Percentiles rank a stretch among this genome's conserved stretches.
phyloP scores from a whole-genome alignment of 2,329 filamentous ascomycete species.

The Cladosporium halotolerans region DNA sequence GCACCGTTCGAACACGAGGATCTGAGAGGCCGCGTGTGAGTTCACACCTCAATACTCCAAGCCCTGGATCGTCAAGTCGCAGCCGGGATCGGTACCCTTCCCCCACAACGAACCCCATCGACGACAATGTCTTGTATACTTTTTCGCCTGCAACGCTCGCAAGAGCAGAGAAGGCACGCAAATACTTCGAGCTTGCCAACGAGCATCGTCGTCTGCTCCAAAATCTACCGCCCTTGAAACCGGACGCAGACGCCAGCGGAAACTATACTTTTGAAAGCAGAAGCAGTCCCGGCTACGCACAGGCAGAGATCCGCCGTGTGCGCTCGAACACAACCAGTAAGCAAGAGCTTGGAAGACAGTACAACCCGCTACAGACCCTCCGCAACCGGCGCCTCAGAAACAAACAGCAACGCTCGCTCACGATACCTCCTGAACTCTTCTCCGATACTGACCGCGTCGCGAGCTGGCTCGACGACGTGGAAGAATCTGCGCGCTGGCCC shows the following conservation, averaged over 20 bases:
- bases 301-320: constrained; percentile 34
- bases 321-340: constrained; percentile 26
- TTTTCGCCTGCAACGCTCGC: constrained; percentile 76
- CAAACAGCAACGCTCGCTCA: constrained; percentile 66
- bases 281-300: constrained; percentile 36
- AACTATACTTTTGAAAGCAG: constrained; percentile 36
- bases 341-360: constrained; percentile 57
- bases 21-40: constrained; percentile 1
- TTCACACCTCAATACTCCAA: neutral
- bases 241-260: constrained; percentile 35
- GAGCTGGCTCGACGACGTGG: constrained; percentile 69
- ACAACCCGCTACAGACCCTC: constrained; percentile 89
- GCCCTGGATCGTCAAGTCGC: constrained; percentile 1
- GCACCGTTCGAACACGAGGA: constrained; percentile 25
- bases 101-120: neutral
- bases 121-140: constrained; percentile 51
- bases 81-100: neutral
- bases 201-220: constrained; percentile 79
- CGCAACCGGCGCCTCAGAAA: constrained; percentile 82
- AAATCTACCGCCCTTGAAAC: constrained; percentile 66
- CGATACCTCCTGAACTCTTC: constrained; percentile 72
- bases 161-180: constrained; percentile 76
- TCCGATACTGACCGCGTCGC: constrained; percentile 64
- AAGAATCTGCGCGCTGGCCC: constrained; percentile 37
- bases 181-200: constrained; percentile 76